These are phyloP conservation scores for Tolypocladium tundrense DNA, from an alignment of 2,329 filamentous ascomycete genomes.

Conservation along the genomic window DNA sequence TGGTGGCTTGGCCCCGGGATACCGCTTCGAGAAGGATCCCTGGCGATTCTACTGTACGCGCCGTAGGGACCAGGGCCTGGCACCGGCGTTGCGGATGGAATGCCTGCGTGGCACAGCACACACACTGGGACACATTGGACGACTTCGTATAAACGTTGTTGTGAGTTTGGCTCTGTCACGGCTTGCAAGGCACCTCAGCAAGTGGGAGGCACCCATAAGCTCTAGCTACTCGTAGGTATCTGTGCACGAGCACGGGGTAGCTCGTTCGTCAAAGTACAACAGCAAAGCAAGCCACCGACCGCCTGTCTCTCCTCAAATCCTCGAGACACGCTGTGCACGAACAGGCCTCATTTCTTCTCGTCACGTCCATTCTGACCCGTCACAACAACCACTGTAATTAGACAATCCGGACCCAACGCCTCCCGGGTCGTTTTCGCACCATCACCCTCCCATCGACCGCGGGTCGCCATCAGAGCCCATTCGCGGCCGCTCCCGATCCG, in stretches of 20 bases:
- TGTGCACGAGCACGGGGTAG: neutral
- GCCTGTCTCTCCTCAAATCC: neutral
- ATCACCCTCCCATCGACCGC: neutral
- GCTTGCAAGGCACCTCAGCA: neutral
- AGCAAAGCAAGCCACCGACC: neutral
- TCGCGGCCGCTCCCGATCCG: neutral
- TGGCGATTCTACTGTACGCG: neutral
- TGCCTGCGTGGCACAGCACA: neutral
- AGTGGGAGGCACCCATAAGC: neutral
- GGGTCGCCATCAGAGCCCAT: neutral
- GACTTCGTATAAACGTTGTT: neutral
- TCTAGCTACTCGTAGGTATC: too few relatives aligned
- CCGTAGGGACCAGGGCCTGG: neutral
- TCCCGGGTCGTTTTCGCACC: neutral
- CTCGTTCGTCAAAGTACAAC: neutral
- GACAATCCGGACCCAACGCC: neutral
- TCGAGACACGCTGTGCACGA: neutral
- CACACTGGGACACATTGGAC: neutral
- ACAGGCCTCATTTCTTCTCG: neutral
- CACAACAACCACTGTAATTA: neutral
- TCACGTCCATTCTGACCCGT: neutral
- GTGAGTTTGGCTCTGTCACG: neutral
- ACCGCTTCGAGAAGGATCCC: conserved; percentile 8
- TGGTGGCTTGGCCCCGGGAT: conserved; percentile 6
- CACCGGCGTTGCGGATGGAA: neutral